phyloP scores from a whole-genome alignment of 2,329 filamentous ascomycete genomes.

The Neocucurbitaria cava region DNA sequence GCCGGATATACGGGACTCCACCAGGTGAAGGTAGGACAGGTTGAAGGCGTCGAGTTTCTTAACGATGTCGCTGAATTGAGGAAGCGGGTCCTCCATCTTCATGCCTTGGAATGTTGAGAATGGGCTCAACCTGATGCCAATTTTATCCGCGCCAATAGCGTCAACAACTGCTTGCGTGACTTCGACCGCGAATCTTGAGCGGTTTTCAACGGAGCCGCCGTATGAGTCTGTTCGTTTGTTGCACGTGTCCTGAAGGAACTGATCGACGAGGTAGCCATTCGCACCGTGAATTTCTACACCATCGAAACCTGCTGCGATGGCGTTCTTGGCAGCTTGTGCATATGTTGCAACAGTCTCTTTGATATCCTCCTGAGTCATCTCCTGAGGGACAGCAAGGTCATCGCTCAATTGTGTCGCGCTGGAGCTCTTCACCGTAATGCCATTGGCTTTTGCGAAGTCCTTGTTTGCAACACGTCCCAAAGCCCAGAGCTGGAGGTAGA shows the following conservation, averaged over 20 bases:
- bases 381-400: slow-evolving; percentile 51
- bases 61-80: slow-evolving; percentile 68
- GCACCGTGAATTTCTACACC: slow-evolving; percentile 65
- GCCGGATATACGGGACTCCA: slow-evolving; percentile 64
- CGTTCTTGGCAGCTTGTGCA: slow-evolving; percentile 54
- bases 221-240: slow-evolving; percentile 62
- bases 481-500: slow-evolving; percentile 69
- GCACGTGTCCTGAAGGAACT: slow-evolving; percentile 67
- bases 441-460: slow-evolving; percentile 43
- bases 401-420: slow-evolving; percentile 44
- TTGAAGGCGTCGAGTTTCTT: slow-evolving; percentile 58
- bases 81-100: slow-evolving; percentile 67
- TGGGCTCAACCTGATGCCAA: slow-evolving; percentile 66
- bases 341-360: slow-evolving; percentile 47
- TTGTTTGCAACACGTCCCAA: slow-evolving; percentile 63
- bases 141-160: slow-evolving; percentile 64
- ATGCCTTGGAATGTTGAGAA: slow-evolving; percentile 69
- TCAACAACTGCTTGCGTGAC: slow-evolving; percentile 59
- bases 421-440: slow-evolving; percentile 43
- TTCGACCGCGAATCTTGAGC: slow-evolving; percentile 61
- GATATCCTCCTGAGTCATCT: slow-evolving; percentile 51
- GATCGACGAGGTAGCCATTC: slow-evolving; percentile 71
- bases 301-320: slow-evolving; percentile 64
- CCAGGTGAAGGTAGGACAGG: slow-evolving; percentile 58
- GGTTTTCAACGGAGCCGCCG: slow-evolving; percentile 60